Base-by-base conservation (phyloP, 768 basidiomycete genomes). In the Sarcodon sp. region DNA sequence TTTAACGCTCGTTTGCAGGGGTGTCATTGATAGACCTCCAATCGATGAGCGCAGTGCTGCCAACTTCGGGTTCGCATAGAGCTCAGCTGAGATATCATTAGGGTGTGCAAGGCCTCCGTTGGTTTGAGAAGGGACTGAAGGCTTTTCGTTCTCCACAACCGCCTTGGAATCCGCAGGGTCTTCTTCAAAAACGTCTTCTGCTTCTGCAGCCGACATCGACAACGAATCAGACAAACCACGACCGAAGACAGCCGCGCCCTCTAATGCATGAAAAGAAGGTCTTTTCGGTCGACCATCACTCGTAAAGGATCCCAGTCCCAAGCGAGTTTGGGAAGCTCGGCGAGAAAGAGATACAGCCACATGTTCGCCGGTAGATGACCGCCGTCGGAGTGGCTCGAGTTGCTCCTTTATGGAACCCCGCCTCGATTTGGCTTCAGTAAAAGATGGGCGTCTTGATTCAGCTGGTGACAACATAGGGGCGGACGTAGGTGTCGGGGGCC, bases 401-500 rank as follows among this genome's bases (percentile, higher is more conserved):
- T 15, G 46, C 43, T 41, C 39, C 8, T 15, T 15, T 13, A 41
- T 41, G 15, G 39, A 41, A 27, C 16, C 16, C n/a, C 39, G 7
- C 27, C 39, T 41, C 11, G 53, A 51, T n/a, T 50, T 53, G 6
- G 49, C 34, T 7, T 55, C 56, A 34, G 55, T 51, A 49, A 54
- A 52, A 35, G 69, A 72, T 31, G 65, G 60, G 16, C 67, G 64
- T n/a, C 73, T 67, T 0, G 79, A 79, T 7, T 55, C 35, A 10
- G 65, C 72, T 11, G 76, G 77, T 0, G 79, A 71, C 4, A 65
- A 54, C 0, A 63, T 62, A 4, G 62, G 50, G 6, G 73, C 69
- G 31, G 54, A 51, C 7, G 58, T 61, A 4, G 80, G 82, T 0
- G 83, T 85, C 1, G 78, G 69, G 8, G 82, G 77, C 2, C 81